phyloP scores from a whole-genome alignment of 495 filamentous ascomycete species.

The Neurospora discreta region DNA sequence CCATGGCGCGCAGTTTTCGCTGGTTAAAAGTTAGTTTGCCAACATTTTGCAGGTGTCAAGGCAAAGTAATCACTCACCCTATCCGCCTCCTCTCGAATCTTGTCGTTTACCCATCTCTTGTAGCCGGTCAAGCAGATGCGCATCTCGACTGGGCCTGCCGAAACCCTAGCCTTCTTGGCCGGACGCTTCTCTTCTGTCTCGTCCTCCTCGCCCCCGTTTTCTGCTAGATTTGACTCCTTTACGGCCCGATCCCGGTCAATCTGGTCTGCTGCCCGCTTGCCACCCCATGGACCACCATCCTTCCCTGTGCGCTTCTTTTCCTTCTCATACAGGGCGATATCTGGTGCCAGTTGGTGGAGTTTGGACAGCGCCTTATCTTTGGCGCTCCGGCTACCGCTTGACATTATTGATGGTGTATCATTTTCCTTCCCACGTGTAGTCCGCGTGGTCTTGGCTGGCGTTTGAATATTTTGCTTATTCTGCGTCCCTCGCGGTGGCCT shows the following conservation, averaged over 20 bases:
- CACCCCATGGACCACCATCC: constrained; percentile 61
- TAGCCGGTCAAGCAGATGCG: constrained; percentile 70
- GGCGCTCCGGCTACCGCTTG: constrained; percentile 70
- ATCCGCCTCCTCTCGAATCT: constrained; percentile 63
- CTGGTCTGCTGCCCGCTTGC: constrained; percentile 49
- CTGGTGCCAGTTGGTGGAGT: constrained; percentile 64
- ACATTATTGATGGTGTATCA: constrained; percentile 56
- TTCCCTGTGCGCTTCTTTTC: constrained; percentile 68
- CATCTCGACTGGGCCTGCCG: constrained; percentile 48
- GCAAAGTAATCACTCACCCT: constrained; percentile 44
- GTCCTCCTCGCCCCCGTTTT: constrained; percentile 30
- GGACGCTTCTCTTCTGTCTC: constrained; percentile 36
- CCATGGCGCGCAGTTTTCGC: constrained; percentile 73
- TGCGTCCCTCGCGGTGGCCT: constrained; percentile 1
- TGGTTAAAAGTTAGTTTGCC: constrained; percentile 25
- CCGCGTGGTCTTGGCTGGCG: constrained; percentile 28
- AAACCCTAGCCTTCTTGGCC: constrained; percentile 52
- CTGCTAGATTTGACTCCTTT: constrained; percentile 22
- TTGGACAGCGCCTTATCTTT: constrained; percentile 70
- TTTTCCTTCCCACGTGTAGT: constrained; percentile 65
- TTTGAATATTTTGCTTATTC: constrained; percentile 19
- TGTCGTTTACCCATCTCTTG: constrained; percentile 58
- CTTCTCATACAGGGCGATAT: constrained; percentile 85
- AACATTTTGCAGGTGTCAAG: background rate
- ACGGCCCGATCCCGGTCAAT: constrained; percentile 38